Conservation (phyloP, 768 basidiomycete species). For the Phanerodontia chrysosporium region DNA sequence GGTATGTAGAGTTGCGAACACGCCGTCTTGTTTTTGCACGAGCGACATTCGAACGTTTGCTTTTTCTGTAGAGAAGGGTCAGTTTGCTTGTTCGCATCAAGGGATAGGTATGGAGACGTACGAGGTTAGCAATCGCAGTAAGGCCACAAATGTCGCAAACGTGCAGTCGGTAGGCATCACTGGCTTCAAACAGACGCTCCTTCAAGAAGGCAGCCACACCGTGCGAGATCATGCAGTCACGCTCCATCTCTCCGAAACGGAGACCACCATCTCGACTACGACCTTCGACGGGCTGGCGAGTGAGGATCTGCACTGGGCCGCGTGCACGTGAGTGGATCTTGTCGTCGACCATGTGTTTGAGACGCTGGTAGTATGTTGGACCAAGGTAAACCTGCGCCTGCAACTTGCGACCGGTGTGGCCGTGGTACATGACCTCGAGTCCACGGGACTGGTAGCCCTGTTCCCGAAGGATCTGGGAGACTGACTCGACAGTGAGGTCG, state of each 20-base stretch:
- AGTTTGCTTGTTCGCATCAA: conserved; percentile 6
- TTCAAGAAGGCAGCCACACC: conserved; percentile 98
- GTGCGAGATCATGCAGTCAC: conserved; percentile 99
- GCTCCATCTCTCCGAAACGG: conserved; percentile 99
- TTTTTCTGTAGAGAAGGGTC: conserved; percentile 62
- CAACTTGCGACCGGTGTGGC: conserved; percentile 95
- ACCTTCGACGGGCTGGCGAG: conserved; percentile 97
- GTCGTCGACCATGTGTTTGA: conserved; percentile 99
- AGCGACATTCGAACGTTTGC: conserved; percentile 97
- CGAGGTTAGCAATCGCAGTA: conserved; percentile 94
- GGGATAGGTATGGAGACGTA: conserved; percentile 33
- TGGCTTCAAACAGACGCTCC: conserved; percentile 92
- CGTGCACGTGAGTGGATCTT: conserved; percentile 98
- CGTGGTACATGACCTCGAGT: conserved; percentile 97
- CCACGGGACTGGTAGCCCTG: conserved; percentile 97
- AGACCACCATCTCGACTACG: conserved; percentile 97
- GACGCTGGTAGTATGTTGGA: conserved; percentile 96
- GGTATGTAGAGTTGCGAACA: conserved; percentile 90
- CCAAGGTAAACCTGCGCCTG: conserved; percentile 98
- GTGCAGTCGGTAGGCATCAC: conserved; percentile 89
- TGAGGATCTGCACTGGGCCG: conserved; percentile 96
- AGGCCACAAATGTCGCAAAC: conserved; percentile 97
- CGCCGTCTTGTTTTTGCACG: conserved; percentile 95
- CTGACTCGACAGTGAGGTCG: conserved; percentile 94
- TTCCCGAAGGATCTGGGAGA: conserved; percentile 85